These are phyloP conservation scores for Zhuliangozyma parablackwelliae DNA, from an alignment of 1,139 yeast species.

Conservation along the genomic window DNA sequence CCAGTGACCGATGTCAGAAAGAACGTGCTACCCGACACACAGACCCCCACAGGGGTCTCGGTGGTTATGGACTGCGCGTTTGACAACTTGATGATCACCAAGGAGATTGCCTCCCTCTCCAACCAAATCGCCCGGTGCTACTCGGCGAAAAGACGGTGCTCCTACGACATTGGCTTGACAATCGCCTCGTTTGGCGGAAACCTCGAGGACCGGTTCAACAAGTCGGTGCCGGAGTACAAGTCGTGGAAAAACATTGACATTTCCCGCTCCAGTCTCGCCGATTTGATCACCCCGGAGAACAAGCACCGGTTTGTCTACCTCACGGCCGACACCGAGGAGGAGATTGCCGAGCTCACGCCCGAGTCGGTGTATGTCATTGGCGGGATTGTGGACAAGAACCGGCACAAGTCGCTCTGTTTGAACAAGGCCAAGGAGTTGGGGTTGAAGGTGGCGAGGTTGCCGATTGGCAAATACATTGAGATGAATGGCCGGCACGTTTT, in stretches of 20 bases:
- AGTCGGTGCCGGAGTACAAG: slow-evolving; percentile 51
- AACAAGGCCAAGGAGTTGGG: slow-evolving; percentile 77
- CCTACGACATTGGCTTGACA: slow-evolving; percentile 53
- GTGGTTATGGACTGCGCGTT: slow-evolving; percentile 83
- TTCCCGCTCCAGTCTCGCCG: slow-evolving; percentile 40
- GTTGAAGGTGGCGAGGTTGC: slow-evolving; percentile 70
- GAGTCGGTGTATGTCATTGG: slow-evolving; percentile 82
- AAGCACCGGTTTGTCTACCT: slow-evolving; percentile 55
- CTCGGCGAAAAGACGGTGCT: slow-evolving; percentile 66
- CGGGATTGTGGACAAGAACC: slow-evolving; percentile 93
- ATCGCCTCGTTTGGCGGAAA: slow-evolving; percentile 66
- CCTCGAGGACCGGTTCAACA: slow-evolving; percentile 65
- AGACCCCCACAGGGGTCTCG: slow-evolving; percentile 42
- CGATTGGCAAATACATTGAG: slow-evolving; percentile 80
- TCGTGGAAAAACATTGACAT: slow-evolving; percentile 66
- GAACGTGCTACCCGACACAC: slow-evolving; percentile 35
- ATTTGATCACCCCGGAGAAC: slow-evolving; percentile 25
- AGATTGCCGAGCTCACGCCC: slow-evolving; percentile 55
- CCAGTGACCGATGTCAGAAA: slow-evolving; percentile 22
- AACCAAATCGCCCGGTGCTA: slow-evolving; percentile 81
- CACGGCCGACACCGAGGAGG: slow-evolving; percentile 82
- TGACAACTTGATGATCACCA: slow-evolving; percentile 81
- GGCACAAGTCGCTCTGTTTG: slow-evolving; percentile 78
- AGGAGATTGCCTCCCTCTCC: slow-evolving; percentile 72
- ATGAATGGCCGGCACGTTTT: slow-evolving; percentile 83